Evolutionary conservation across 2,329 filamentous ascomycete species (phyloP).

Genomic region (Passalora sequoiae): DNA sequence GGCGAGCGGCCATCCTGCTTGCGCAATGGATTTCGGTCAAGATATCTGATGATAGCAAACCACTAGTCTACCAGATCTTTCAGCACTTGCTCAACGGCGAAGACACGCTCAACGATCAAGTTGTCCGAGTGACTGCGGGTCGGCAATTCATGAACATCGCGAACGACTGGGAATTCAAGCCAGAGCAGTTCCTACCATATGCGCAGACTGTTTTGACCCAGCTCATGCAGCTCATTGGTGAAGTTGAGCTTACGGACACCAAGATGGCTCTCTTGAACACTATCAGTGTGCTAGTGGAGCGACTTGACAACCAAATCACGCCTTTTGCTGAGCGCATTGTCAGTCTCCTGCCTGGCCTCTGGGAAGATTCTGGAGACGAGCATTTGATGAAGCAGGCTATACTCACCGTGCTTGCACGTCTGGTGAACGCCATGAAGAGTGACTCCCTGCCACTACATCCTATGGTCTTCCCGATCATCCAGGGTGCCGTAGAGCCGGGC

Average conservation of each 20-base stretch:
- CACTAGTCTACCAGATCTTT: slow-evolving; percentile 81
- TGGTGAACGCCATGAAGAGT: slow-evolving; percentile 79
- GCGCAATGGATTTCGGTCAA: slow-evolving; percentile 85
- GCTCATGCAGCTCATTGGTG: slow-evolving; percentile 71
- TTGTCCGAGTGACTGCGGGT: slow-evolving; percentile 86
- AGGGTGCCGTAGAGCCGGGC: slow-evolving; percentile 69
- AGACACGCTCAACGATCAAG: slow-evolving; percentile 78
- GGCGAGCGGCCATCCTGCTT: slow-evolving; percentile 81
- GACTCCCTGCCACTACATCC: slow-evolving; percentile 73
- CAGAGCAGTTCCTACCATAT: slow-evolving; percentile 69
- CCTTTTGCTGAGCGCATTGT: slow-evolving; percentile 76
- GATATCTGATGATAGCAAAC: slow-evolving; percentile 61
- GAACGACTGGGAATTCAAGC: slow-evolving; percentile 77
- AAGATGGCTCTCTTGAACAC: slow-evolving; percentile 88
- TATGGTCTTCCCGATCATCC: slow-evolving; percentile 75
- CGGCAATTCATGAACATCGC: slow-evolving; percentile 74
- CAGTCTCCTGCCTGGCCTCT: slow-evolving; percentile 70
- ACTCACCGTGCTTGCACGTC: slow-evolving; percentile 73
- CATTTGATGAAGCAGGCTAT: slow-evolving; percentile 93
- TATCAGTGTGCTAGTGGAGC: slow-evolving; percentile 70
- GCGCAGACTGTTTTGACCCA: slow-evolving; percentile 67
- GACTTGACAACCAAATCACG: slow-evolving; percentile 68
- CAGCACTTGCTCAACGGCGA: slow-evolving; percentile 74
- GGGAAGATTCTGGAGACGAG: slow-evolving; percentile 79
- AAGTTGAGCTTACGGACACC: slow-evolving; percentile 77